Base-by-base conservation (phyloP, 2,329 filamentous ascomycete species). In the Shiraia bambusicola region DNA sequence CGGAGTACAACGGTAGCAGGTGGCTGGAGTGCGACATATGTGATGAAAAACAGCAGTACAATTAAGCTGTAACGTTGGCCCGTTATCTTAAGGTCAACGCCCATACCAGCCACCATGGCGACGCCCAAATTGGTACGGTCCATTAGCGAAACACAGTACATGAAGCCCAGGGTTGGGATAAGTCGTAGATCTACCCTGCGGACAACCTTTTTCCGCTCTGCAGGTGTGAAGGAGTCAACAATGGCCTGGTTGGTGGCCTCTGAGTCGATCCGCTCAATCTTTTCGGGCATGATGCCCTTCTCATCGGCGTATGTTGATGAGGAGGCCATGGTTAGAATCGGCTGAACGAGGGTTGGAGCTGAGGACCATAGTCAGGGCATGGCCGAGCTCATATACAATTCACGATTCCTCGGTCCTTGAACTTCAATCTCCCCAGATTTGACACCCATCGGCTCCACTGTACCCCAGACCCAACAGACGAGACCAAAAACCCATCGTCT, bases 111-210 rank as follows among this genome's bases (percentile, higher is more conserved):
- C 6, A 64, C 53, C 39, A 61, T 58, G 13, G 66, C 67, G 16
- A 67, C 65, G 40, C 63, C 62, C 5, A 70, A 53, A 39, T 72
- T 72, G 41, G 63, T 63, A 26, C 69, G 58, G 34, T 72, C 69
- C 48, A 72, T 64, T 17, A 68, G 48, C 0, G 66, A 61, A 16
- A 71, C 63, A 7, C 63, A 67, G 47, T 71, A 71, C 50, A 72
- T 64, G 32, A 64, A 52, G 3, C 66, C 67, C 2, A 72, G 57
- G 8, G 69, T 69, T 4, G 69, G 69, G 10, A 73, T 64, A 1
- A 72, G 60, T 15, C 69, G 63, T 31, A 61, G 43, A 47, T 72
- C 71, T 13, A 69, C 46, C 38, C 54, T 58, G 42, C 51, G 55
- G 14, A 58, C 41, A 34, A 58, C 56, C 41, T 47, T 55, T 44